These are phyloP conservation scores for Arbutus unedo DNA, from an alignment of 148 eudicot genomes.

Conservation along the genomic window DNA sequence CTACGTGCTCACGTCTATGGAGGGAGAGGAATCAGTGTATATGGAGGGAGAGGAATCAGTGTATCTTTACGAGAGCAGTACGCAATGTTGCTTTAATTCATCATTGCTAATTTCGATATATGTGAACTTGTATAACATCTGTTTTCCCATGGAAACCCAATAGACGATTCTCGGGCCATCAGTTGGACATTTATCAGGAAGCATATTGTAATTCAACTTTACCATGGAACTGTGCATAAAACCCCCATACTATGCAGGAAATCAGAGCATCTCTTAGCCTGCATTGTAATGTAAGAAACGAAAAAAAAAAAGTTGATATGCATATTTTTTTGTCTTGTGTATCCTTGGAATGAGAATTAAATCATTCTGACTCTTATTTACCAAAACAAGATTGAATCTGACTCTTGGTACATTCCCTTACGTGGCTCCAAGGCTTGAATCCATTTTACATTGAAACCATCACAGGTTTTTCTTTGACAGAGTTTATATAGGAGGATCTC, in stretches of 20 bases:
- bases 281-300: background rate
- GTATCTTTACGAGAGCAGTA: background rate
- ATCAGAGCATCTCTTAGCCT: background rate
- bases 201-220: background rate
- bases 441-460: background rate
- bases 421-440: background rate
- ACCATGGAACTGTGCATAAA: background rate
- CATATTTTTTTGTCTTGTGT: background rate
- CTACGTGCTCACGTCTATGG: background rate
- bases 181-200: background rate
- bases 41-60: too few relatives aligned
- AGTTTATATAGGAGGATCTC: background rate
- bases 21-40: too few relatives aligned
- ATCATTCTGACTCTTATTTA: background rate
- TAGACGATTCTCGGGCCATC: background rate
- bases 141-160: background rate
- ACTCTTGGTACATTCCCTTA: constrained; percentile 1
- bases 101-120: background rate
- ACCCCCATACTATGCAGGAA: background rate
- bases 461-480: background rate
- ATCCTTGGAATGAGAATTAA: background rate
- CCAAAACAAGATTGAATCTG: background rate
- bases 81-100: background rate
- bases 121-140: background rate
- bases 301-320: background rate